Evolutionary conservation across 129 eudicot species (phyloP), one percentile per base, ranked within the genome.

Genomic region (Daucus carota): DNA sequence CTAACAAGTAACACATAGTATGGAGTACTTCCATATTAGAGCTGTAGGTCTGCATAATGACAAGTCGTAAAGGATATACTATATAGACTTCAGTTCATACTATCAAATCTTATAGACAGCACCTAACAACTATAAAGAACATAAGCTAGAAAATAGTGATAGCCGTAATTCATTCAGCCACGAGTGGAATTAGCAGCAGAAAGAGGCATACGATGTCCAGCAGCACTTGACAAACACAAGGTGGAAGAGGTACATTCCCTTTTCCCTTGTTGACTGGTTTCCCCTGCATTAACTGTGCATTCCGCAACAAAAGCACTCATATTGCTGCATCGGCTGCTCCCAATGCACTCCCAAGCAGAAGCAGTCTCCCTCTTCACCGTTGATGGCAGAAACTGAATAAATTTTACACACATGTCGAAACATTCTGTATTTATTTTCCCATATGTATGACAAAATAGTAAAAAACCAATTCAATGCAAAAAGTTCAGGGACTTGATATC

Each of bases 131-230:
- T 13, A n/a, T 57, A n/a, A 57, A n/a, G 31, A 63, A 63, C 20
- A 63, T 1, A 29, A 63, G 70, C 22, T 63, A 29, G 40, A 63
- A 3, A 63, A 31, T 24, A 14, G 8, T 9, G 18, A 20, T 52
- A 15, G 22, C 20, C 22, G 9, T 63, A 29, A 63, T 12, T 29
- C 18, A 3, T 66, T 74, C 75, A 77, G 36, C 78, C 80, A 24
- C 74, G 81, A 77, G 75, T 74, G 18, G 80, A 74, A 34, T 84
- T 77, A 74, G 72, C 77, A 34, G 82, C 34, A 22, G 84, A 81
- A 66, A 80, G 72, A 45, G 79, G 73, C 74, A 87, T 67, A 83
- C 88, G 83, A 54, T 45, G 75, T 40, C 82, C 78, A 8, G 33
- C 80, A 14, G 62, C 26, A 38, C 60, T 78, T 17, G 88, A 63